A percentile compares a stretch with the other conserved stretches of the same genome.
phyloP scores from a whole-genome alignment of 345 rosid species.

The Gossypium rotundifolium region DNA sequence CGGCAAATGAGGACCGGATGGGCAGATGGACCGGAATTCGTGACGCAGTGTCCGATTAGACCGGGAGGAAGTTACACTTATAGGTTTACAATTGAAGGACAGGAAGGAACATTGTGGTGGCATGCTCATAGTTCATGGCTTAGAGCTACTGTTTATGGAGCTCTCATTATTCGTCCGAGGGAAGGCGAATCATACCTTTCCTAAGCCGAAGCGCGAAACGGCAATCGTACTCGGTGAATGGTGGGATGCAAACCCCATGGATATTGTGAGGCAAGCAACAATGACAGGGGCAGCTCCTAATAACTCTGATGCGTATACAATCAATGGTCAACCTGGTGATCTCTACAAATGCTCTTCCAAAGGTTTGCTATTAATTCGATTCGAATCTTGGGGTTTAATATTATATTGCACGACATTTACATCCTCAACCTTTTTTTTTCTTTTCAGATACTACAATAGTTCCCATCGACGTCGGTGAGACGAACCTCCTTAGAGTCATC shows the following conservation, averaged over 20 bases:
- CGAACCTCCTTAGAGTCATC: slow-evolving; percentile 70
- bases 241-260: slow-evolving; percentile 87
- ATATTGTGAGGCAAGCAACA: slow-evolving; percentile 60
- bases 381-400: neutral
- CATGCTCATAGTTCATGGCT: slow-evolving; percentile 99
- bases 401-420: neutral
- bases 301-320: slow-evolving; percentile 72
- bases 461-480: slow-evolving; percentile 67
- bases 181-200: slow-evolving; percentile 65
- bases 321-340: slow-evolving; percentile 95
- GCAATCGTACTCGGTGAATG: slow-evolving; percentile 81
- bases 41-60: slow-evolving; percentile 91
- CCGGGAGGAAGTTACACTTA: slow-evolving; percentile 82
- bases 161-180: slow-evolving; percentile 58
- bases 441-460: slow-evolving; percentile 62
- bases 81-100: slow-evolving; percentile 78
- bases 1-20: slow-evolving; percentile 82
- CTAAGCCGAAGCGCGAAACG: slow-evolving; percentile 64
- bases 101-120: slow-evolving; percentile 98
- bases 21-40: slow-evolving; percentile 95
- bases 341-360: slow-evolving; percentile 74
- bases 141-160: slow-evolving; percentile 94
- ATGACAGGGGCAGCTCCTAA: slow-evolving; percentile 75
- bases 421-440: neutral
- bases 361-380: slow-evolving; percentile 34